A percentile compares a stretch with the other conserved stretches of the same genome.
Evolutionary conservation across 441 rosid species (phyloP).

Genomic region (Pelargonium citronellum): DNA sequence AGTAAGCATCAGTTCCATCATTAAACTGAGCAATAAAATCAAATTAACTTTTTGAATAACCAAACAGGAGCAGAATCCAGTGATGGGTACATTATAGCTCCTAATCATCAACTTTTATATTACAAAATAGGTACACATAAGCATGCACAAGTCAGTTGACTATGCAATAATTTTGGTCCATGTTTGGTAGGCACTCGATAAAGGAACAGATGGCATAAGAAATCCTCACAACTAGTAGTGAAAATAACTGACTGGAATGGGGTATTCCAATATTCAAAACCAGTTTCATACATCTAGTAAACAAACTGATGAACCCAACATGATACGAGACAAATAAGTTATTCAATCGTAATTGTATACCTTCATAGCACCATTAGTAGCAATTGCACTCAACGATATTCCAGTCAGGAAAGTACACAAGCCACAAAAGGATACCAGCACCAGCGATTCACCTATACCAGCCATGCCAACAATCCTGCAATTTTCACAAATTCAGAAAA

Average conservation of each 20-base stretch:
- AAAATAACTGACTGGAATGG: neutral
- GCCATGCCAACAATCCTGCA: conserved; percentile 99
- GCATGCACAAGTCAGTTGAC: neutral
- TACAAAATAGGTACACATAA: neutral
- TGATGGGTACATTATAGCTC: neutral
- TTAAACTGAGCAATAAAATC: conserved; percentile 4
- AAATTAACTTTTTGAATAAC: neutral
- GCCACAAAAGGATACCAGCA: conserved; percentile 87
- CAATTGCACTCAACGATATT: conserved; percentile 97
- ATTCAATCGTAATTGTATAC: conserved; percentile 27
- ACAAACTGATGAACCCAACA: neutral
- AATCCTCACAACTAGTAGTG: neutral
- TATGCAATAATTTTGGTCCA: neutral
- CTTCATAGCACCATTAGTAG: conserved; percentile 99
- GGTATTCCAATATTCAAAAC: neutral
- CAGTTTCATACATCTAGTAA: neutral
- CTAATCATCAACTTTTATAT: neutral
- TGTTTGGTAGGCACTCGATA: neutral
- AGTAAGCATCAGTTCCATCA: conserved; percentile 11
- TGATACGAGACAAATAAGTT: neutral
- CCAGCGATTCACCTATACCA: conserved; percentile 75
- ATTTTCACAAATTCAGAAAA: conserved; percentile 20
- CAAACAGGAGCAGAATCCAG: neutral
- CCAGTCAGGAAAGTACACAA: conserved; percentile 86
- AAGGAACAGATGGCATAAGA: neutral